Evolutionary conservation across 2,329 filamentous ascomycete species (phyloP).

Genomic region (Sporothrix protearum): DNA sequence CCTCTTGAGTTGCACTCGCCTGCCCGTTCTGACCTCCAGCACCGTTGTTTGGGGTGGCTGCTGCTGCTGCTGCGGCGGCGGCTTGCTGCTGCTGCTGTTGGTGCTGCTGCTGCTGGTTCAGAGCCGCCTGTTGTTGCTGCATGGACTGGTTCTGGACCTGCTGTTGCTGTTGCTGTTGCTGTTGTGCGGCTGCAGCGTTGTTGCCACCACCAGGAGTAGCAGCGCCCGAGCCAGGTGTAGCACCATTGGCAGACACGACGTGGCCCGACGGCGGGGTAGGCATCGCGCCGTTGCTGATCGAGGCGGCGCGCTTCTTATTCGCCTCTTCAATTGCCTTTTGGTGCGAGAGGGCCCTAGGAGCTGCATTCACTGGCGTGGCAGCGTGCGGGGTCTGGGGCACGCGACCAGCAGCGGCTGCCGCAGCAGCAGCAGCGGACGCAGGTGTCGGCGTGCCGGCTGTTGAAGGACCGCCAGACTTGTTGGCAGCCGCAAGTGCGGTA

Average conservation of each 20-base stretch:
- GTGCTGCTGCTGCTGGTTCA: constrained; percentile 76
- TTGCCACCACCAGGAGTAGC: constrained; percentile 13
- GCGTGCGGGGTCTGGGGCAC: constrained; percentile 48
- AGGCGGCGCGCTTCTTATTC: constrained; percentile 40
- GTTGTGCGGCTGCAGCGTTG: constrained; percentile 22
- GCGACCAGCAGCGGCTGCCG: constrained; percentile 31
- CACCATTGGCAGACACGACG: constrained; percentile 17
- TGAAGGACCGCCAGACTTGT: constrained; percentile 37
- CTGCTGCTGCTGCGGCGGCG: constrained; percentile 4
- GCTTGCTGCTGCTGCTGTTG: constrained; percentile 55
- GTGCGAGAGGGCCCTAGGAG: constrained; percentile 46
- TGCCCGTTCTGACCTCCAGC: neutral
- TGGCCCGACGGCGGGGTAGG: constrained; percentile 18
- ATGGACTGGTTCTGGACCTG: constrained; percentile 24
- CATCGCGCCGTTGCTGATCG: constrained; percentile 21
- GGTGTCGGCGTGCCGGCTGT: constrained; percentile 50
- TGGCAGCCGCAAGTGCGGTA: constrained; percentile 43
- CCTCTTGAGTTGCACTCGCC: neutral
- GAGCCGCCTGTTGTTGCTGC: constrained; percentile 32
- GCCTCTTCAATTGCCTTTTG: constrained; percentile 49
- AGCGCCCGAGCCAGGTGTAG: neutral
- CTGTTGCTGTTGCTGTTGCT: constrained; percentile 23
- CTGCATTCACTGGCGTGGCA: constrained; percentile 40
- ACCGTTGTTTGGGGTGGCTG: neutral
- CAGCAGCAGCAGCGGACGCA: constrained; percentile 35